A percentile compares a stretch with the other conserved stretches of the same genome.
These are phyloP conservation scores for Monosporozyma aquatica DNA, from an alignment of 805 yeast species.

Conservation along the genomic window DNA sequence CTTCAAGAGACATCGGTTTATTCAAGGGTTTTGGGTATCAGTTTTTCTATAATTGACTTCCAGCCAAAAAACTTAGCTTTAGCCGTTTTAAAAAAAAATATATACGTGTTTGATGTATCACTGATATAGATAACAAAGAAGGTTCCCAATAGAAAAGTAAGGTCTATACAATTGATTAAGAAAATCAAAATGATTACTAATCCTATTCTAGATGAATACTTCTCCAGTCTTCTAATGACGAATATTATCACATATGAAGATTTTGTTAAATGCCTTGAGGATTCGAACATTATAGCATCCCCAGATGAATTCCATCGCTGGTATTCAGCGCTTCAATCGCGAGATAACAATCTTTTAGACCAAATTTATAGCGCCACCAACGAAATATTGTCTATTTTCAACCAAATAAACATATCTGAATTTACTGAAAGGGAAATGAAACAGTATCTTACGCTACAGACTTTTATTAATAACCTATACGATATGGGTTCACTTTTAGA, in stretches of 20 bases:
- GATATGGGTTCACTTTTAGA: constrained; percentile 13
- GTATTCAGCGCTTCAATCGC: not conserved
- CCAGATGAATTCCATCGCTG: not conserved
- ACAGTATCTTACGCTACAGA: constrained; percentile 16
- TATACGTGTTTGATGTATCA: too few relatives aligned
- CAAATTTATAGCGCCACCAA: constrained; percentile 61
- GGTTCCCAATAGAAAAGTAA: too few relatives aligned
- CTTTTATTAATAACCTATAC: constrained; percentile 14
- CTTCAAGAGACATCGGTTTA: too few relatives aligned
- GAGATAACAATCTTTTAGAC: constrained; percentile 42
- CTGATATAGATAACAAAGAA: too few relatives aligned
- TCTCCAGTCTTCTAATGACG: not conserved
- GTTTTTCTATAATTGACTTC: too few relatives aligned
- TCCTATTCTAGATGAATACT: too few relatives aligned
- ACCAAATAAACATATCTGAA: constrained; percentile 10
- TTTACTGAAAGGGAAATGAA: constrained; percentile 8
- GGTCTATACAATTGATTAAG: too few relatives aligned
- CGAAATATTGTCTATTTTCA: constrained; percentile 34
- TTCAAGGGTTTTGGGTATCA: too few relatives aligned
- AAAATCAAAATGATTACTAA: too few relatives aligned
- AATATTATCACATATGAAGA: not conserved
- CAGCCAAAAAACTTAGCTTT: too few relatives aligned
- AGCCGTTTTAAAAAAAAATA: too few relatives aligned
- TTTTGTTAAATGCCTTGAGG: not conserved
- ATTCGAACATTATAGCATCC: not conserved